These are phyloP conservation scores for Nannochloropsis oceanica DNA, from an alignment of 108 stramenopile genomes.

Conservation along the genomic window DNA sequence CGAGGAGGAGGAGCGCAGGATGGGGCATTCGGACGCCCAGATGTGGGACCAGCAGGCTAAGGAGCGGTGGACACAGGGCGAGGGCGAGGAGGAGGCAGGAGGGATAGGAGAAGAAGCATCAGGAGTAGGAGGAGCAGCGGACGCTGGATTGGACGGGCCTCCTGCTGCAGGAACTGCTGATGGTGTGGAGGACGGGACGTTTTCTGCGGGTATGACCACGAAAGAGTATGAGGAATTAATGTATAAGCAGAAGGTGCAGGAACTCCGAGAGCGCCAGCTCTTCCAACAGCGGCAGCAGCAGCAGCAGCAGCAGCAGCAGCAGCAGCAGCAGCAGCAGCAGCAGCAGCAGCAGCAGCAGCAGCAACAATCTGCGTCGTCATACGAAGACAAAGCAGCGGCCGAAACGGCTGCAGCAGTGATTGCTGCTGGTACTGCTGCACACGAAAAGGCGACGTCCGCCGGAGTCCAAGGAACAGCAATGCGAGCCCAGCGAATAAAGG, in stretches of 20 bases:
- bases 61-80: background rate
- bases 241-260: background rate
- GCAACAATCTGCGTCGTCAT: too few species aligned
- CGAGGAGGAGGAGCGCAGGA: background rate
- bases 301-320: background rate
- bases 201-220: background rate
- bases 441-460: too few species aligned
- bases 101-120: background rate
- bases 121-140: background rate
- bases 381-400: too few species aligned
- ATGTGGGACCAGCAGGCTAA: background rate
- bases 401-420: too few species aligned
- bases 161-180: background rate
- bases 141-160: background rate
- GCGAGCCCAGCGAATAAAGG: too few species aligned
- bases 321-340: background rate
- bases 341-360: too few species aligned
- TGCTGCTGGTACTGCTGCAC: too few species aligned
- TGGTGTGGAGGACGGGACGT: too few species aligned
- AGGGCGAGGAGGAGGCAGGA: background rate
- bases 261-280: background rate
- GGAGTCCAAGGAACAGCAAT: too few species aligned
- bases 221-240: background rate
- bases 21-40: background rate
- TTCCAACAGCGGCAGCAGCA: background rate